Evolutionary conservation across 2,329 filamentous ascomycete species (phyloP), one percentile per base, ranked within the genome.

Genomic region (Eutypella sp.): DNA sequence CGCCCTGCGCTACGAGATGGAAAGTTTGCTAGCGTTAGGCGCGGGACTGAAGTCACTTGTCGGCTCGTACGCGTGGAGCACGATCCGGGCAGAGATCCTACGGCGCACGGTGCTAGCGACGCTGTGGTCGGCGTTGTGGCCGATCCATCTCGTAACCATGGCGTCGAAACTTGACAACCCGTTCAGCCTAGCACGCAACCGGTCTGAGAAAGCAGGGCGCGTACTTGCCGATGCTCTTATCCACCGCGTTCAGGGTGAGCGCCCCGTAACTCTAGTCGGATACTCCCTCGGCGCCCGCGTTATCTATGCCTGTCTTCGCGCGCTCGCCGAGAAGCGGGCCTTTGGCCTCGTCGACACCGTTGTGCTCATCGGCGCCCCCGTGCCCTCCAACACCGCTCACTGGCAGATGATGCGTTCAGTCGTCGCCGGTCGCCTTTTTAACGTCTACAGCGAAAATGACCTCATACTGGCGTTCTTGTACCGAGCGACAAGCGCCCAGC

Each of bases 401-500:
- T 96, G 91, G 91, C 78, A 84, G 38, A 73, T 80, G 31, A 81
- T 95, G 54, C 81, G 89, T 24, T 81, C 79, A 38, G 88, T 92
- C 1, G 89, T 95, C 1, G 81, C 84, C 2, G 90, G 91, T 2
- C 79, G 86, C 47, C 75, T 96, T 7, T 85, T 95, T 56, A 96
- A 96, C 56, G 89, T 92, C 8, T 96, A 85, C 67, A 92, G 88
- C 2, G 82, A 85, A 43, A 91, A 93, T 49, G 91, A 96, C 65
- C 87, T 89, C 58, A 82, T 96, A 25, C 80, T 96, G 1, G 90
- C 82, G 1, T 92, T 96, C 61, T 72, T 96, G 16, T 96, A 96
- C 64, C 82, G 91, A 38, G 85, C 89, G 2, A 89, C 87, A 34
- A 90, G 84, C 47, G 78, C 95, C 23, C 85, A 93, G 52, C 77